Evolutionary conservation across 2,329 filamentous ascomycete genomes (phyloP).

Genomic region (Thelonectria blattea): DNA sequence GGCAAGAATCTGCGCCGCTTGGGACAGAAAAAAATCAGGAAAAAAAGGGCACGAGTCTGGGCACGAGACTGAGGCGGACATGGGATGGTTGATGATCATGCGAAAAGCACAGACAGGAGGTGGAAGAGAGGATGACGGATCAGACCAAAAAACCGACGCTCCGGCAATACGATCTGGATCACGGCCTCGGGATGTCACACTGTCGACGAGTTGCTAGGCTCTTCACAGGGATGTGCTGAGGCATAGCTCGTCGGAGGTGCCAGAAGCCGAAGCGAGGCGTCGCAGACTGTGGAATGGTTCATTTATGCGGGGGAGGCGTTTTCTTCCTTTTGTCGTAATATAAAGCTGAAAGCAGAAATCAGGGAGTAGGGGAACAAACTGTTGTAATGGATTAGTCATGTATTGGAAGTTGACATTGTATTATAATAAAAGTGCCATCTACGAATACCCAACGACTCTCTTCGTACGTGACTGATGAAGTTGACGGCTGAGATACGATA

Average conservation of each 20-base stretch:
- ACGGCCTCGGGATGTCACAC: constrained; percentile 16
- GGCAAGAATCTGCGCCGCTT: constrained; percentile 3
- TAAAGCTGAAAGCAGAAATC: background rate
- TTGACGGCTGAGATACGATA: background rate
- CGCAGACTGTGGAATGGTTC: constrained; percentile 13
- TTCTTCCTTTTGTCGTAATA: constrained; percentile 19
- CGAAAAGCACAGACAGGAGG: constrained; percentile 28
- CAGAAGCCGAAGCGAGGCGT: constrained; percentile 15
- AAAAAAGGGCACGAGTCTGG: background rate
- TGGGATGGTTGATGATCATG: constrained; percentile 20
- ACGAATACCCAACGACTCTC: no score
- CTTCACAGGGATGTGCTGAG: constrained; percentile 15
- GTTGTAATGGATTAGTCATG: constrained; percentile 30
- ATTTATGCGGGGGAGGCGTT: constrained; percentile 33
- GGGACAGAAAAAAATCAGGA: background rate
- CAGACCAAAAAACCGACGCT: constrained; percentile 18
- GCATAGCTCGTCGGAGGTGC: constrained; percentile 14
- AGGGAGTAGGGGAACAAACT: constrained; percentile 16
- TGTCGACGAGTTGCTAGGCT: constrained; percentile 8
- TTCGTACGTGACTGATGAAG: no score
- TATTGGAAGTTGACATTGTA: constrained; percentile 22
- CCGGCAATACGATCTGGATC: constrained; percentile 21
- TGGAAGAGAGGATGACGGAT: constrained; percentile 15
- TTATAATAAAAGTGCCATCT: constrained; percentile 23
- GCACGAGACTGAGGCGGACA: constrained; percentile 19